Percentiles rank a stretch among this genome's conserved stretches.
Evolutionary conservation across 345 rosid genomes (phyloP).

Genomic region (Gossypium anomalum): DNA sequence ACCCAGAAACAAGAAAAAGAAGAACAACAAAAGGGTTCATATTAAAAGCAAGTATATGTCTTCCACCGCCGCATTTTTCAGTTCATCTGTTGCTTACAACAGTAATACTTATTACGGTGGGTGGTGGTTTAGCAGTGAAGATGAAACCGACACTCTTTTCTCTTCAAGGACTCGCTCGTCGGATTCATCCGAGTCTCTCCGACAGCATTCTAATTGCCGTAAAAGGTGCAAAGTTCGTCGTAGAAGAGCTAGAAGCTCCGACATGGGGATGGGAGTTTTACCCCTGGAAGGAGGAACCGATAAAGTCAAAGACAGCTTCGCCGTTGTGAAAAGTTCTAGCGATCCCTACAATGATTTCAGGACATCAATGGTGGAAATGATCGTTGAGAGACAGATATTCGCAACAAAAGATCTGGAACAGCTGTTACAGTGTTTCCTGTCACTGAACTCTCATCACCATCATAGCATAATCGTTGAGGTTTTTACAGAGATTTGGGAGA

Average conservation of each 20-base stretch:
- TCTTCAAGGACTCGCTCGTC: constrained; percentile 73
- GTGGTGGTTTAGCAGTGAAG: constrained; percentile 66
- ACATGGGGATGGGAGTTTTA: constrained; percentile 25
- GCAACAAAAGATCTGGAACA: constrained; percentile 51
- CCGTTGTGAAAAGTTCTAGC: constrained; percentile 73
- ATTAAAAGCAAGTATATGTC: constrained; percentile 14
- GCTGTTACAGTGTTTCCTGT: constrained; percentile 67
- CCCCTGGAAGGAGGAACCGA: constrained; percentile 24
- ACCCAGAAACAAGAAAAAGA: constrained; percentile 21
- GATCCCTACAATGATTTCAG: constrained; percentile 70
- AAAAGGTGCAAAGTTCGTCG: constrained; percentile 14
- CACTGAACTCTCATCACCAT: constrained; percentile 60
- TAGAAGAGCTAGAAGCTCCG: constrained; percentile 13
- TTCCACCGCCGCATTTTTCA: constrained; percentile 23
- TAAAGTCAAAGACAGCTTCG: constrained; percentile 66
- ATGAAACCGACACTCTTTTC: constrained; percentile 54
- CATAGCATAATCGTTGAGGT: constrained; percentile 60
- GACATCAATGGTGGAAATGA: constrained; percentile 85
- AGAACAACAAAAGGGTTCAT: constrained; percentile 4
- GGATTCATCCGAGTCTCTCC: constrained; percentile 42
- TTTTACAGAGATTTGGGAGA: constrained; percentile 61
- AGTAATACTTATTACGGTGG: constrained; percentile 11
- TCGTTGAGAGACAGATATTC: constrained; percentile 66
- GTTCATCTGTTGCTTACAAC: constrained; percentile 3
- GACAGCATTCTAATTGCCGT: constrained; percentile 1